A percentile compares a stretch with the other conserved stretches of the same genome.
These are phyloP conservation scores for Hypoxylon sp. DNA, from an alignment of 2,329 filamentous ascomycete genomes.

Conservation along the genomic window DNA sequence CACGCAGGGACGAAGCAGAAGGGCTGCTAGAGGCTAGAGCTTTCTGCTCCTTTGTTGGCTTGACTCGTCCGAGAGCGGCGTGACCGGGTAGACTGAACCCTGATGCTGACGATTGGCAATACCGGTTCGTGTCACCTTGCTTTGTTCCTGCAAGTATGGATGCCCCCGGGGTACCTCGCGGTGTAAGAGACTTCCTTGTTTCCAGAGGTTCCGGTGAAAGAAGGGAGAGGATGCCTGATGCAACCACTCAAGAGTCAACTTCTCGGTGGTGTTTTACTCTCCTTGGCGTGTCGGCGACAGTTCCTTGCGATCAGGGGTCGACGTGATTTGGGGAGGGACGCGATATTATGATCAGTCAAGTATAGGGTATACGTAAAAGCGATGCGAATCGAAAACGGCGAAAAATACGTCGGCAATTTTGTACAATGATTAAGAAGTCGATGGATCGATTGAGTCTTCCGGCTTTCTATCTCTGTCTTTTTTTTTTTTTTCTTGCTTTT, in stretches of 20 bases:
- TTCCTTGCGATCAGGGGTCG: conserved; percentile 32
- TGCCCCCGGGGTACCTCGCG: conserved; percentile 26
- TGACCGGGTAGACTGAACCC: conserved; percentile 30
- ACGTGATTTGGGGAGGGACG: conserved; percentile 44
- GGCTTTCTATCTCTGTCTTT: conserved; percentile 45
- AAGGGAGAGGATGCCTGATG: conserved; percentile 29
- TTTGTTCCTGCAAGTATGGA: conserved; percentile 37
- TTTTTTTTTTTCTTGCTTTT: conserved; percentile 51
- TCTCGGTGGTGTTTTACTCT: conserved; percentile 22
- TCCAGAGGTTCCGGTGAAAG: conserved; percentile 30
- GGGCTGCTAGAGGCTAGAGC: conserved; percentile 30
- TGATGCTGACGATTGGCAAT: conserved; percentile 36
- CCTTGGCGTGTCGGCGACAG: conserved; percentile 20
- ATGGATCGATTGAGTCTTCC: conserved; percentile 43
- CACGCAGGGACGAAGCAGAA: conserved; percentile 34
- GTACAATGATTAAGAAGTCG: conserved; percentile 57
- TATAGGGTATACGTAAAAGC: conserved; percentile 49
- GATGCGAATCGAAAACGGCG: conserved; percentile 49
- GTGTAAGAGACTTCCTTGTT: conserved; percentile 28
- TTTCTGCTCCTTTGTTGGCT: conserved; percentile 47
- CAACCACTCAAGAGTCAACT: conserved; percentile 30
- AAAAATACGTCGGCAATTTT: conserved; percentile 54
- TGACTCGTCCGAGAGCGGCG: conserved; percentile 45
- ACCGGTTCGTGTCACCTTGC: conserved; percentile 43
- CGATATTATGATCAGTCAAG: conserved; percentile 48